Conservation (phyloP, 257 asterid genomes). For the Scutellaria minor region DNA sequence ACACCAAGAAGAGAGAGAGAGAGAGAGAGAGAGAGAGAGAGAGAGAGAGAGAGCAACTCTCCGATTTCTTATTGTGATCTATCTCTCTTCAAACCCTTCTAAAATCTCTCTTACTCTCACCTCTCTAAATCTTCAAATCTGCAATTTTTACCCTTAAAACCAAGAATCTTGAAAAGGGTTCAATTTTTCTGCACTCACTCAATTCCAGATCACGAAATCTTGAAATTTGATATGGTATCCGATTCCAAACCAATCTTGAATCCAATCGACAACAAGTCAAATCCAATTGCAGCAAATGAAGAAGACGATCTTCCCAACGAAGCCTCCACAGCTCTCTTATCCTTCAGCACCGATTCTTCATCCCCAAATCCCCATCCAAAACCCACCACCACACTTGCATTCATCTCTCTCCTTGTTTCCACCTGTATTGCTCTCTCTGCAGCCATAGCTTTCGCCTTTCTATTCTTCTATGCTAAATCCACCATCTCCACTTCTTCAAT, state of each 20-base stretch:
- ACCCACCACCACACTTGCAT: slow-evolving; percentile 32
- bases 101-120: too few relatives aligned
- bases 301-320: slow-evolving; percentile 46
- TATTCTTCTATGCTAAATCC: slow-evolving; percentile 38
- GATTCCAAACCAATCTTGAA: slow-evolving; percentile 46
- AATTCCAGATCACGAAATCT: slow-evolving; percentile 22
- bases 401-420: slow-evolving; percentile 51
- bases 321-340: slow-evolving; percentile 45
- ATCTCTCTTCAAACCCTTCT: too few relatives aligned
- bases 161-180: too few relatives aligned
- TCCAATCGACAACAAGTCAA: slow-evolving; percentile 30
- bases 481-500: not conserved
- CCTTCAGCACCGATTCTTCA: slow-evolving; percentile 46
- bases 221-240: slow-evolving; percentile 38
- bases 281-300: slow-evolving; percentile 33
- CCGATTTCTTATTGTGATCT: too few relatives aligned
- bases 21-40: too few relatives aligned
- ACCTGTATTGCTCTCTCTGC: slow-evolving; percentile 59
- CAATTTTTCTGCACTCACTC: too few relatives aligned
- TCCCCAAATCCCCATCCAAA: slow-evolving; percentile 32
- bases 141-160: too few relatives aligned
- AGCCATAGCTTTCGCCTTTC: slow-evolving; percentile 57
- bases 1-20: too few relatives aligned
- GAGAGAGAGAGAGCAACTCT: too few relatives aligned
- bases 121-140: too few relatives aligned